A percentile compares a stretch with the other conserved stretches of the same genome.
Conservation (phyloP, 225 moss, liverwort and hornwort species). For the Straminergon stramineum region DNA sequence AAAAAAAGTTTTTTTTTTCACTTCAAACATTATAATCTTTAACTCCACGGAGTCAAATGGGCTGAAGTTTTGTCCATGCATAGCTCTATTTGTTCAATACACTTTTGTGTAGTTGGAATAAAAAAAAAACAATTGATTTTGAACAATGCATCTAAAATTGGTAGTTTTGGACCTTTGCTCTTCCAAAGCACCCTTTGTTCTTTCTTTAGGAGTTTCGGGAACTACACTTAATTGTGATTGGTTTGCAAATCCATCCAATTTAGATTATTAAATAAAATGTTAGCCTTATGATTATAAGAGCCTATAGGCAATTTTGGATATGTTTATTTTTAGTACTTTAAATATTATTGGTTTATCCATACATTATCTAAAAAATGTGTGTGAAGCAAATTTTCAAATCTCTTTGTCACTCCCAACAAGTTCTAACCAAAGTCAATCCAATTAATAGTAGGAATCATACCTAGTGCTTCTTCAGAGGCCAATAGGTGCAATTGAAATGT, state of each 20-base stretch:
- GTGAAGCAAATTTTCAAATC: not conserved
- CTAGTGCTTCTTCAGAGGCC: not conserved
- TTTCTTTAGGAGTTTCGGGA: too few relatives aligned
- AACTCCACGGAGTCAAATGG: too few relatives aligned
- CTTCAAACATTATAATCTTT: too few relatives aligned
- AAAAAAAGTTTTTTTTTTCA: too few relatives aligned
- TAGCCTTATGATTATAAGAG: not conserved
- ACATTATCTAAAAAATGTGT: not conserved
- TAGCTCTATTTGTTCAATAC: too few relatives aligned
- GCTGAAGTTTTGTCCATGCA: too few relatives aligned
- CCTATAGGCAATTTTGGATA: not conserved
- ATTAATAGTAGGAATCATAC: not conserved
- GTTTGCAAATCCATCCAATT: not conserved
- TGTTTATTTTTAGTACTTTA: not conserved
- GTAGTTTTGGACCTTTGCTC: too few relatives aligned
- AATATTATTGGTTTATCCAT: not conserved
- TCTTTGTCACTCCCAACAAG: not conserved
- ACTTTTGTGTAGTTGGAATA: too few relatives aligned
- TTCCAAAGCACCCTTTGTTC: too few relatives aligned
- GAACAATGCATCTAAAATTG: too few relatives aligned
- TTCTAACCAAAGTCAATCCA: too few relatives aligned
- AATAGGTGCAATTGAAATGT: not conserved
- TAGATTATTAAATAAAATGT: not conserved
- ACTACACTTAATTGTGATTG: not conserved
- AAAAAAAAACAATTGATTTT: too few relatives aligned